Evolutionary conservation across 345 rosid species (phyloP), one percentile per base, ranked within the genome.

Genomic region (Aegle marmelos): DNA sequence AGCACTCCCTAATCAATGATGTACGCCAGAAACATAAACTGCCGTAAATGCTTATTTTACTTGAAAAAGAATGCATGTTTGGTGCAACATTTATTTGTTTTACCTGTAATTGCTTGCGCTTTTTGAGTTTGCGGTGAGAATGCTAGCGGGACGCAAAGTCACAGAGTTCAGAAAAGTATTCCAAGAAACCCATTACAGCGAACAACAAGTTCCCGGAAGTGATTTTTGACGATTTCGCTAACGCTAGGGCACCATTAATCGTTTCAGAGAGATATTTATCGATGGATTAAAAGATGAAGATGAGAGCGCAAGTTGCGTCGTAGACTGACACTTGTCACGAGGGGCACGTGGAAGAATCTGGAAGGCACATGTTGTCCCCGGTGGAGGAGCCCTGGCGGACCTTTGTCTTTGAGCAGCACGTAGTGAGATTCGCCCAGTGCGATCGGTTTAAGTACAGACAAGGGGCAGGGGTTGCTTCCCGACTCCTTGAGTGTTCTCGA

Each of bases 81-180:
- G 1, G 50, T 45, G 3, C 50, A 45, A 13, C 50, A 11, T 11
- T 3, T 1, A 45, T 45, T 13, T 45, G 17, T 45, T 11, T 45
- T 48, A 83, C 81, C 85, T 76, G 71, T 1, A 83, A 73, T 33
- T 76, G 79, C 50, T 45, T 79, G 1, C 17, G 37, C n/a, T 70
- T 72, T 63, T 76, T 73, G 58, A 73, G 34, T 58, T 54, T 74
- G 21, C 31, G 31, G 3, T 22, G 11, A 24, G 70, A 21, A 7
- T 39, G 41, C 28, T 69, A 58, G 45, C 50, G 1, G 50, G 3
- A 13, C 50, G 6, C 7, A 7, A 68, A 60, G 63, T 75, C 67
- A 48, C 80, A 76, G 50, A 79, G 41, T 3, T 76, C 59, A 37
- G 78, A 71, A 63, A 56, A 4, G 41, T 22, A 25, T 6, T 36